Base-by-base conservation (phyloP, 768 basidiomycete genomes). In the Pisolithus sp. region DNA sequence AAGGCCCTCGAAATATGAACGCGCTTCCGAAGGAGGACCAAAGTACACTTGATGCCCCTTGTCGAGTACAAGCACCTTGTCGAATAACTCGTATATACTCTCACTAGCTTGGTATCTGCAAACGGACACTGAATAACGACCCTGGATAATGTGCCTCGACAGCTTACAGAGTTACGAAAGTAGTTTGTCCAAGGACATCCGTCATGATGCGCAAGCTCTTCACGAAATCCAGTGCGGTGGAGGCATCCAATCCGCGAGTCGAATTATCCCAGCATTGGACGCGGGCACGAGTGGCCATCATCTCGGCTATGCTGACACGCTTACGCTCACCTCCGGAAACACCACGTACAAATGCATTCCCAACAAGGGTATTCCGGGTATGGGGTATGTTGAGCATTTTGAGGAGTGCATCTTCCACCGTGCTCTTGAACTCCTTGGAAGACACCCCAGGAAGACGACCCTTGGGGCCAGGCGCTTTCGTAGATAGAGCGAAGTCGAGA, bases 261-360 rank as follows among this genome's bases (percentile, higher is more conserved):
- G 85, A 84, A 31, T 87, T 91, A 64, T 92, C 88, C 85, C 88
- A 91, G 56, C 82, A 83, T 57, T 90, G 84, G 7, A 91, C 78
- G 34, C 83, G 82, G 10, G 88, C 87, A 47, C 87, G 82, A 2
- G 85, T 86, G 1, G 87, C 78, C 80, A 90, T 84, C 79, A 89
- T 90, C 68, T 93, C 91, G 10, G 86, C 85, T 59, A 93, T 93
- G 52, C 83, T 83, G 15, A 93, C 75, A 53, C 82, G 80, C 65
- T 93, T 93, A 48, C 84, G 76, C 61, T 90, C 88, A 18, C 88
- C 88, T 40, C 89, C 88, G 0, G 83, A 85, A 13, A 90, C 81
- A 21, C 87, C 86, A 15, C 85, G 85, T 8, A 95, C 84, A 59
- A 87, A 90, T 53, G 89, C 91, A 62, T 93, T 83, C 0, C 93